Evolutionary conservation across 1,284 basidiomycete genomes (phyloP).

Genomic region (Limonomyces culmigenus): DNA sequence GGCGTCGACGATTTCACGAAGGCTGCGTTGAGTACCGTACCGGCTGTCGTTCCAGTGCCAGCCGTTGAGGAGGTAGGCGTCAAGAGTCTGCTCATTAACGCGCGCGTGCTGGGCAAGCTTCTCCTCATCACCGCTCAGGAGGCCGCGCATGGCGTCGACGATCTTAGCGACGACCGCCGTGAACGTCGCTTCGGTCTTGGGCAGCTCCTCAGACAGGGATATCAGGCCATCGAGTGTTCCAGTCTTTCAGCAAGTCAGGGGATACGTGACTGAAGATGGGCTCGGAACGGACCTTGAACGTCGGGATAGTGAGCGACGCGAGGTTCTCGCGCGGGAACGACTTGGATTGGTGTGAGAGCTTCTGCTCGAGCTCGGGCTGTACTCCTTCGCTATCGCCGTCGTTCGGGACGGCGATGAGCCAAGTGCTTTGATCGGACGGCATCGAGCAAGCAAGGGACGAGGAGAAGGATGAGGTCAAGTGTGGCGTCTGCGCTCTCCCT

Average conservation of each 20-base stretch:
- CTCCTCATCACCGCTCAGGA: constrained; percentile 77
- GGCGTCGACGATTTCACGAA: constrained; percentile 69
- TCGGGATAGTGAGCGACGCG: constrained; percentile 47
- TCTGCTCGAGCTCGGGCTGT: constrained; percentile 40
- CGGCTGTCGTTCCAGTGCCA: constrained; percentile 88
- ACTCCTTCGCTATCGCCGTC: constrained; percentile 62
- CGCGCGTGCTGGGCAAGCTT: constrained; percentile 74
- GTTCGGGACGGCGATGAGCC: constrained; percentile 60
- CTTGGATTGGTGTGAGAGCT: constrained; percentile 38
- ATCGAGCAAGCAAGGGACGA: constrained; percentile 18
- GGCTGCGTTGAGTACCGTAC: constrained; percentile 66
- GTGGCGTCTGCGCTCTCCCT: too few relatives aligned
- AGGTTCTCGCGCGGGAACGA: constrained; percentile 26
- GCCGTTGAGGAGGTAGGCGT: constrained; percentile 61
- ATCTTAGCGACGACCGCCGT: constrained; percentile 82
- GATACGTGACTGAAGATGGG: background rate
- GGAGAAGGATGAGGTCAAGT: constrained; percentile 1
- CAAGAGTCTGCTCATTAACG: constrained; percentile 70
- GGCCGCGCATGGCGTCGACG: constrained; percentile 84
- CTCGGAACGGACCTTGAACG: constrained; percentile 48
- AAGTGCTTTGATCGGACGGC: constrained; percentile 78
- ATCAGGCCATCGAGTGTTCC: constrained; percentile 90
- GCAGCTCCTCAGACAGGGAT: constrained; percentile 80
- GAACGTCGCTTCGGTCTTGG: constrained; percentile 84
- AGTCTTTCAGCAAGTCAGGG: constrained; percentile 35